phyloP scores from a whole-genome alignment of 2,329 filamentous ascomycete species.

The Herpotrichia juniperi region DNA sequence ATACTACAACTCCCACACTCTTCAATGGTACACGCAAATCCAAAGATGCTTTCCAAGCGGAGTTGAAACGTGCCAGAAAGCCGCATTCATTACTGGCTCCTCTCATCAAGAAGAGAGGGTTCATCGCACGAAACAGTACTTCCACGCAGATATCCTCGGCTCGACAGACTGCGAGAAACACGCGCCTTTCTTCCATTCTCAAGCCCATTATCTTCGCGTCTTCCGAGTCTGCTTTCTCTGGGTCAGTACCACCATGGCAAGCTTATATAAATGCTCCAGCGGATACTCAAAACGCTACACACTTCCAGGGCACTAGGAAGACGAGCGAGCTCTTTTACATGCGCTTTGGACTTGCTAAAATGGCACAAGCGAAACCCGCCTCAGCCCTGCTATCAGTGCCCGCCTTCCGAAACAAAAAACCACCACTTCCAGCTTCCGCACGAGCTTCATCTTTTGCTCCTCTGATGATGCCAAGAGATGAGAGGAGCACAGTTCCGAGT shows the following conservation, averaged over 20 bases:
- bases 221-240: background rate
- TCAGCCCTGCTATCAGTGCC: no score
- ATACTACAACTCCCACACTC: background rate
- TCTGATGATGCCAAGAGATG: background rate
- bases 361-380: no score
- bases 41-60: background rate
- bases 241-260: background rate
- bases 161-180: no score
- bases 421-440: background rate
- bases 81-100: background rate
- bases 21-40: background rate
- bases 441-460: no score
- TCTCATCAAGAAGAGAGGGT: background rate
- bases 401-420: no score
- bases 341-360: background rate
- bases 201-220: background rate
- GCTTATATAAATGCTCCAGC: no score
- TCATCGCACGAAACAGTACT: no score
- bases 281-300: background rate
- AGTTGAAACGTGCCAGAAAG: background rate
- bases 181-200: no score
- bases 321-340: background rate
- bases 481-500: background rate
- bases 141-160: no score
- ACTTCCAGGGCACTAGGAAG: background rate